Percentiles rank a stretch among this genome's conserved stretches.
Conservation (phyloP, 192 early-diverging fungal species). For the Podila clonocystis region DNA sequence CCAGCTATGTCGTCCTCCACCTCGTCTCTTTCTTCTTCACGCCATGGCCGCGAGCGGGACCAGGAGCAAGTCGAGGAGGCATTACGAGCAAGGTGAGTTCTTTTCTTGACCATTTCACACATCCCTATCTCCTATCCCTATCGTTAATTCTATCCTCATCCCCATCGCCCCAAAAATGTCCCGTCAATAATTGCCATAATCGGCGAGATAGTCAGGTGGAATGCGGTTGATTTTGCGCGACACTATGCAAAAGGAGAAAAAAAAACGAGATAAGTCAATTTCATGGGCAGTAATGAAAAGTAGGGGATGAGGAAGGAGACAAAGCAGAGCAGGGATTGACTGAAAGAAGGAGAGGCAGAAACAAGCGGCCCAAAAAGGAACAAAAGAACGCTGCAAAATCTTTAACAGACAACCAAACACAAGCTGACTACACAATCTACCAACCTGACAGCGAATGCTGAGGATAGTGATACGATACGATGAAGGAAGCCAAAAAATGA, state of each 20-base stretch:
- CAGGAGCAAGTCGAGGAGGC: constrained; percentile 51
- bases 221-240: neutral
- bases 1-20: constrained; percentile 14
- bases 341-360: no score
- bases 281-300: neutral
- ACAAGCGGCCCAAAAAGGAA: neutral
- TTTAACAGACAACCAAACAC: no score
- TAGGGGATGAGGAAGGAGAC: neutral
- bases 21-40: constrained; percentile 33
- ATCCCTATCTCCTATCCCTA: neutral
- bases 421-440: no score
- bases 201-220: constrained; percentile 4
- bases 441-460: no score
- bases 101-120: neutral
- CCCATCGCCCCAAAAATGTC: neutral
- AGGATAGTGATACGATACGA: no score
- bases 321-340: neutral
- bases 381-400: neutral
- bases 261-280: neutral
- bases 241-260: constrained; percentile 5
- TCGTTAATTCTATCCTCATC: neutral
- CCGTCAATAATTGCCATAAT: neutral
- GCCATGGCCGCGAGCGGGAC: constrained; percentile 18
- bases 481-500: neutral
- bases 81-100: constrained; percentile 42